Base-by-base conservation (phyloP, 2,329 filamentous ascomycete species). In the Ceratocystis huliohia region DNA sequence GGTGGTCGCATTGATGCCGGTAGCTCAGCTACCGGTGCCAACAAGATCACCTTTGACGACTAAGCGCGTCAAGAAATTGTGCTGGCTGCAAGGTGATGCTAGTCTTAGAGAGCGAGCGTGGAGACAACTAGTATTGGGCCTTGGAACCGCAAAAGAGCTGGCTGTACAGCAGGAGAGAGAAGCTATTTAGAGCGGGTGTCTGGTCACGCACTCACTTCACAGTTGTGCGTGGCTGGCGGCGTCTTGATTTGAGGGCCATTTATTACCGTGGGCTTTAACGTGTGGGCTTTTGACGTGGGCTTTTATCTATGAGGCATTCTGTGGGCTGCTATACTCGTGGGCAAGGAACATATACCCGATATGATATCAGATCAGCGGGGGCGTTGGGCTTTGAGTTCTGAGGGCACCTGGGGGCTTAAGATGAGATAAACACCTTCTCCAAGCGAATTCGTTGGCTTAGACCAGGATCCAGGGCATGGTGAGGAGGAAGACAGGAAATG, bases 1-100 rank as follows among this genome's bases (percentile, higher is more conserved):
- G 75, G 75, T 66, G 71, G 76, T 64, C 68, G 68, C 61, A 69
- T 69, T 28, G 68, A 69, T 25, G 30, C 48, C 22, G 74, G 56
- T 8, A 17, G 3, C 56, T 59, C 76, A 57, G 74, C 75, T 68
- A 79, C 82, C 77, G 91, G 90, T 77, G 68, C 67, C 50, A 88
- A 85, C 80, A 94, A 92, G 85, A 85, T 84, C 74, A 88, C 85
- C 70, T 90, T 90, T 75, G 76, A 78, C 70, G 77, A 77, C 50
- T 70, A 70, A 66, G 33, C 59, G 50, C 44, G 64, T 33, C 64
- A 65, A 65, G 33, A 25, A n/a, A 8, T 17, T 20, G n/a, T 8
- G 22, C 37, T 13, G 37, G 37, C 3, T 10, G 13, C 37, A 41
- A 41, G 37, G 37, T 15, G 13, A 41, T 41, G 37, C 37, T 41